A percentile compares a stretch with the other conserved stretches of the same genome.
These are phyloP conservation scores for Epithele typhae DNA, from an alignment of 768 basidiomycete species.

Conservation along the genomic window DNA sequence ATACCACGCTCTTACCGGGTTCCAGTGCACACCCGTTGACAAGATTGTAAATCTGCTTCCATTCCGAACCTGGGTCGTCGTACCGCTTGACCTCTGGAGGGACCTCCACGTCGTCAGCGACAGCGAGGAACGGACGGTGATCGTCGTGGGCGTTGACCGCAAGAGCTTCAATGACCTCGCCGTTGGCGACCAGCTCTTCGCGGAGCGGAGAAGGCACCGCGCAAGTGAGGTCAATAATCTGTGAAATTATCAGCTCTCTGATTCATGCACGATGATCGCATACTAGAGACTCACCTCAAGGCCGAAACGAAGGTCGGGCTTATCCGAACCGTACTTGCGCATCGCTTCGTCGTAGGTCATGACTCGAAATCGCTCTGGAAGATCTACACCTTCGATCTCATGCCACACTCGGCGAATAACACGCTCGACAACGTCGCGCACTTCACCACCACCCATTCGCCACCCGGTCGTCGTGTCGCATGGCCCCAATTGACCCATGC, in stretches of 20 bases:
- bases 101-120: neutral
- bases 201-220: slow-evolving; percentile 10
- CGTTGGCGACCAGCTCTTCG: slow-evolving; percentile 5
- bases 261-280: no score
- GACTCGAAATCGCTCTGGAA: slow-evolving; percentile 65
- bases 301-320: slow-evolving; percentile 87
- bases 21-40: no score
- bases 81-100: slow-evolving; percentile 3
- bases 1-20: no score
- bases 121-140: slow-evolving; percentile 1
- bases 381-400: slow-evolving; percentile 54
- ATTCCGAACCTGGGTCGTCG: neutral
- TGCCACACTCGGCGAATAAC: slow-evolving; percentile 76
- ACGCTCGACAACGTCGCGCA: slow-evolving; percentile 74
- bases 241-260: neutral
- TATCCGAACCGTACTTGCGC: slow-evolving; percentile 92
- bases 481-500: slow-evolving; percentile 84
- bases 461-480: slow-evolving; percentile 42
- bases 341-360: slow-evolving; percentile 93
- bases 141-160: neutral
- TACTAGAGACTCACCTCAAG: slow-evolving; percentile 65
- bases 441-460: slow-evolving; percentile 84
- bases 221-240: slow-evolving; percentile 23
- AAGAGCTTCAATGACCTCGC: slow-evolving; percentile 18
- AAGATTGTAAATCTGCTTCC: no score